Percentiles rank a stretch among this genome's conserved stretches.
phyloP scores from a whole-genome alignment of 2,329 filamentous ascomycete species.

The Exophiala viscosa region DNA sequence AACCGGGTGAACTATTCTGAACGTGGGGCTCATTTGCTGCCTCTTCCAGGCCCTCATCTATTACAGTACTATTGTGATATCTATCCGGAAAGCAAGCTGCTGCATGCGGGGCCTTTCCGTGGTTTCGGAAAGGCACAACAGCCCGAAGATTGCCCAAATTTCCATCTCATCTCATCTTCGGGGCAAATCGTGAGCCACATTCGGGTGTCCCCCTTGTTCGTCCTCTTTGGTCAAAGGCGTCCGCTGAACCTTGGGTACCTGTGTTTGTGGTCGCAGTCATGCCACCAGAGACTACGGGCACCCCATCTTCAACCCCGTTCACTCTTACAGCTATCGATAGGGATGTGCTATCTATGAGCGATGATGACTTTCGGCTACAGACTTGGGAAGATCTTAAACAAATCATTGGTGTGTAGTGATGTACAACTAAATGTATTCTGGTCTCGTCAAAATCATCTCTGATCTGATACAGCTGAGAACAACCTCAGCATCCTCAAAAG shows the following conservation, averaged over 20 bases:
- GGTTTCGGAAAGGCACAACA: background rate
- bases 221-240: background rate
- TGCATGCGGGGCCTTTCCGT: constrained; percentile 17
- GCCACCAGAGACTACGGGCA: constrained; percentile 2
- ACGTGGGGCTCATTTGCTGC: constrained; percentile 8
- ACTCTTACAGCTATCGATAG: constrained; percentile 50
- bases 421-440: constrained; percentile 1
- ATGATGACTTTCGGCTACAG: constrained; percentile 51
- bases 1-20: background rate
- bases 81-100: background rate
- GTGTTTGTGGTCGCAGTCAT: constrained; percentile 3
- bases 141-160: background rate
- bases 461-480: constrained; percentile 40
- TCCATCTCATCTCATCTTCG: too few species aligned
- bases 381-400: constrained; percentile 51
- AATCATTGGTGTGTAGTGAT: constrained; percentile 47
- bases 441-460: constrained; percentile 5
- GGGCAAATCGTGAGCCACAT: background rate
- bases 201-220: background rate
- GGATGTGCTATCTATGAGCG: constrained; percentile 47
- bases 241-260: constrained; percentile 5
- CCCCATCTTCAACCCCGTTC: constrained; percentile 32
- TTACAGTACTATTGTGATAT: too few species aligned
- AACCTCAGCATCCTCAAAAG: constrained; percentile 56
- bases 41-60: too few species aligned